A percentile compares a stretch with the other conserved stretches of the same genome.
Evolutionary conservation across 495 filamentous ascomycete genomes (phyloP).

Genomic region (Bathelium albidoporum): DNA sequence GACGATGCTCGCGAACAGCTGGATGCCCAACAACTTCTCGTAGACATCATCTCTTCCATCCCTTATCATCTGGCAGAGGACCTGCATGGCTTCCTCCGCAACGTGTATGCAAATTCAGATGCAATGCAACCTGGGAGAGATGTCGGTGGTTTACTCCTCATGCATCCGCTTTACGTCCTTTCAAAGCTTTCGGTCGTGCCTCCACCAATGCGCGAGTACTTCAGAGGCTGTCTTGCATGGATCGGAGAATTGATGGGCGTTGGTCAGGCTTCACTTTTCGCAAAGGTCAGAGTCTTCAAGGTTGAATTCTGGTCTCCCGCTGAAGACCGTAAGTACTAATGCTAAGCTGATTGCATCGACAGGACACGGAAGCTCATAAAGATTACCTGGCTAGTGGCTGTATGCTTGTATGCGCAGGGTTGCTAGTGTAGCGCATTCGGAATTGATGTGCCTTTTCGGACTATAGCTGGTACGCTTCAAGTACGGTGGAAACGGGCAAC

Average conservation of each 20-base stretch:
- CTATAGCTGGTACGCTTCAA: background rate
- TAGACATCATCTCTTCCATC: conserved; percentile 28
- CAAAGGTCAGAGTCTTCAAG: background rate
- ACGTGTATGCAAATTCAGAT: background rate
- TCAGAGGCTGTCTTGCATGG: conserved; percentile 23
- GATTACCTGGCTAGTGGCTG: background rate
- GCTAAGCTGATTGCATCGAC: background rate
- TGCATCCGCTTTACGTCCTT: conserved; percentile 27
- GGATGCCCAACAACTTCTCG: conserved; percentile 8
- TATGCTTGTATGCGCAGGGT: background rate
- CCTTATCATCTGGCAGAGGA: conserved; percentile 28
- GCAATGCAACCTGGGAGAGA: conserved; percentile 21
- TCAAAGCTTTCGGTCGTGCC: conserved; percentile 23
- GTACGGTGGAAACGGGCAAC: background rate
- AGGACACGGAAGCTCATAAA: background rate
- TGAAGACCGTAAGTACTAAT: background rate
- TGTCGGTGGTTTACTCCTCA: conserved; percentile 27
- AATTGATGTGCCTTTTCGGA: background rate
- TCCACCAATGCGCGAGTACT: conserved; percentile 19
- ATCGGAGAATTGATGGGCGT: conserved; percentile 29
- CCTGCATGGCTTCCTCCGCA: conserved; percentile 22
- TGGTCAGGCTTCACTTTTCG: conserved; percentile 23
- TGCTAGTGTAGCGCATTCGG: background rate
- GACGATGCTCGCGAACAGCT: conserved; percentile 5
- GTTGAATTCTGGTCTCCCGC: background rate